These are phyloP conservation scores for Blastobotrys americana DNA, from an alignment of 805 yeast species.

Conservation along the genomic window DNA sequence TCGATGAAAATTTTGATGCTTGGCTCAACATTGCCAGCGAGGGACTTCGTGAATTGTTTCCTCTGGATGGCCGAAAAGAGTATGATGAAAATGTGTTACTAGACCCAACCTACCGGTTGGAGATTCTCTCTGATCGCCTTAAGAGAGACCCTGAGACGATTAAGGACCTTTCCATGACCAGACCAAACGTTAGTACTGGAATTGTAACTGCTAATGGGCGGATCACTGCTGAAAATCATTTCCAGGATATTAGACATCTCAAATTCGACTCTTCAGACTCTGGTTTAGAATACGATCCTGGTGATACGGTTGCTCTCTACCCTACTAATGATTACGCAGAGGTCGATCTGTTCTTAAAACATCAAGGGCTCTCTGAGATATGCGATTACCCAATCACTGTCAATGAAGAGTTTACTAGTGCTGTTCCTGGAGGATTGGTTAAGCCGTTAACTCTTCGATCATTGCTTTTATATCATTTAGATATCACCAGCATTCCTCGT, in stretches of 20 bases:
- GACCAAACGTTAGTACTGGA: conserved; percentile 36
- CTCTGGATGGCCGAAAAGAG: conserved; percentile 14
- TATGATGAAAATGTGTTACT: conserved; percentile 34
- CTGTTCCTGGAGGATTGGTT: conserved; percentile 42
- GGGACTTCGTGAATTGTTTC: conserved; percentile 24
- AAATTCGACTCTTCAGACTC: conserved; percentile 32
- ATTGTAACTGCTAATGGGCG: conserved; percentile 45
- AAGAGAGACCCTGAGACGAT: conserved; percentile 29
- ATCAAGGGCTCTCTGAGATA: conserved; percentile 48
- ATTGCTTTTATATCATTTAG: conserved; percentile 71
- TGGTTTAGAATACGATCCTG: conserved; percentile 46
- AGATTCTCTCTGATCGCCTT: conserved; percentile 26
- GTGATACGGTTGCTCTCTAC: conserved; percentile 72
- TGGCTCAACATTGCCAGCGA: conserved; percentile 54
- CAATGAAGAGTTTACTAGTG: conserved; percentile 28
- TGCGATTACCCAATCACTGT: conserved; percentile 55
- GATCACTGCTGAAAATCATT: conserved; percentile 65
- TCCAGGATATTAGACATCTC: conserved; percentile 80
- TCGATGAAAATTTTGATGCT: conserved; percentile 67
- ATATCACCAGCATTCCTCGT: conserved; percentile 74
- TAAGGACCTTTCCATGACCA: conserved; percentile 27
- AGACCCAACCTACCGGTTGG: conserved; percentile 33
- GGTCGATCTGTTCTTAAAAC: conserved; percentile 57
- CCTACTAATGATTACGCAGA: conserved; percentile 61
- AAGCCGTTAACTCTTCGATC: conserved; percentile 60